phyloP scores from a whole-genome alignment of 2,329 filamentous ascomycete genomes.

The Aspergillus awamori region DNA sequence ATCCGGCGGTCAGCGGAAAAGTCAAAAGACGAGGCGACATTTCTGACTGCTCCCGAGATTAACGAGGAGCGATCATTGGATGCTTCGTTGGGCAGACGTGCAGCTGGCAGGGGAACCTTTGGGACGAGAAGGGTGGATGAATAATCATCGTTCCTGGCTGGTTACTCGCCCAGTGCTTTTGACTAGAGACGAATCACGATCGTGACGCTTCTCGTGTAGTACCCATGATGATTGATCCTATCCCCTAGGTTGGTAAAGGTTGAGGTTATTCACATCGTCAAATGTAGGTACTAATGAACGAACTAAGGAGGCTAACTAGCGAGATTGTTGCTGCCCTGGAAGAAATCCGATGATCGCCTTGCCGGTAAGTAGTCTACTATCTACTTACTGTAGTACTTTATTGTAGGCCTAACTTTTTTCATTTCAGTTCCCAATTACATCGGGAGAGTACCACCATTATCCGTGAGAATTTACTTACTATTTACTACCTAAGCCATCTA shows the following conservation, averaged over 20 bases:
- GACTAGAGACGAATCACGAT: slow-evolving; percentile 10
- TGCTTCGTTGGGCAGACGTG: slow-evolving; percentile 43
- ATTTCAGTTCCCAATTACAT: no score
- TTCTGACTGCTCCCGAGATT: slow-evolving; percentile 36
- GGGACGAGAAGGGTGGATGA: slow-evolving; percentile 13
- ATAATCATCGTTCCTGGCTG: slow-evolving; percentile 7
- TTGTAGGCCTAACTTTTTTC: no score
- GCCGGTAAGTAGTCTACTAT: no score
- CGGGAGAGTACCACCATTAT: not conserved
- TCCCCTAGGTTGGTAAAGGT: not conserved
- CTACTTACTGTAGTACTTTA: no score
- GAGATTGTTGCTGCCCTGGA: not conserved
- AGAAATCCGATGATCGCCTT: not conserved
- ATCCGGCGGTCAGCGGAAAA: slow-evolving; percentile 33
- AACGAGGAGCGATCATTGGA: slow-evolving; percentile 35
- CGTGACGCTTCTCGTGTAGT: slow-evolving; percentile 9
- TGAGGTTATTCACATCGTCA: not conserved
- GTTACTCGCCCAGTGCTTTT: slow-evolving; percentile 16
- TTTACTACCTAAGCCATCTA: not conserved
- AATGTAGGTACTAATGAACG: not conserved
- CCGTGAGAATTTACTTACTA: not conserved
- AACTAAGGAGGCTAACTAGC: not conserved
- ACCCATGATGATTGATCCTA: not conserved
- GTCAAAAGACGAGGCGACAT: slow-evolving; percentile 36
- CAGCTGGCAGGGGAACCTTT: slow-evolving; percentile 25